Evolutionary conservation across 2,329 filamentous ascomycete species (phyloP).

Genomic region (Ophiocordyceps polyrhachis-furcata): DNA sequence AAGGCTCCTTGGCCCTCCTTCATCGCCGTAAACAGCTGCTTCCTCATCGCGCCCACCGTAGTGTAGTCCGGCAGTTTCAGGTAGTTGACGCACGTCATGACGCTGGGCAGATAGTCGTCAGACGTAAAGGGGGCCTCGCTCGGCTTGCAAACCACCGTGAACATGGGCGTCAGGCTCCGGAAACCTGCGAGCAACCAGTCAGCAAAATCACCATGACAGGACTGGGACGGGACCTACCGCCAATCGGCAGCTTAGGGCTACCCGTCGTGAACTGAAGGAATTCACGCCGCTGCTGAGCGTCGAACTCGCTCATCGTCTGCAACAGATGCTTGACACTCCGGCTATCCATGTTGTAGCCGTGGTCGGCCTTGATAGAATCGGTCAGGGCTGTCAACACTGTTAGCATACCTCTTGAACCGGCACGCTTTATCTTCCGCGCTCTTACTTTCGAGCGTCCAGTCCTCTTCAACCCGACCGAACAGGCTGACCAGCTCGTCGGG

Average conservation of each 20-base stretch:
- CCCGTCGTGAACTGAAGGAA: constrained; percentile 97
- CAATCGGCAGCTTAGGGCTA: constrained; percentile 93
- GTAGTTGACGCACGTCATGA: constrained; percentile 99
- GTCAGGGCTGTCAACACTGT: constrained; percentile 49
- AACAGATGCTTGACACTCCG: constrained; percentile 84
- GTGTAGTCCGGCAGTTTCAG: constrained; percentile 94
- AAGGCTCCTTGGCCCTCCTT: constrained; percentile 95
- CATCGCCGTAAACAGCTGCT: constrained; percentile 69
- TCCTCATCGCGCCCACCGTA: constrained; percentile 53
- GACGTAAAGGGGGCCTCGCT: constrained; percentile 84
- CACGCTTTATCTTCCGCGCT: constrained; percentile 14
- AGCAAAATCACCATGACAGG: constrained; percentile 6
- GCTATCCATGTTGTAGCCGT: constrained; percentile 97
- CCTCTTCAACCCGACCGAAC: constrained; percentile 82
- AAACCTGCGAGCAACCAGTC: constrained; percentile 45
- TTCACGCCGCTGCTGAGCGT: constrained; percentile 57
- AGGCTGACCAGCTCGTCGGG: constrained; percentile 88
- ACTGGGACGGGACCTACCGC: constrained; percentile 44
- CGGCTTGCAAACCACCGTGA: constrained; percentile 98
- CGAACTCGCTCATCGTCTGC: constrained; percentile 83
- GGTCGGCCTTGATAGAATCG: constrained; percentile 97
- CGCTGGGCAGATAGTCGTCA: constrained; percentile 96
- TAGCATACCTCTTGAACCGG: constrained; percentile 1
- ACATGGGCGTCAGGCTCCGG: constrained; percentile 92
- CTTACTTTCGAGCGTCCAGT: constrained; percentile 95